Evolutionary conservation across 2,329 filamentous ascomycete genomes (phyloP).

Genomic region (Zopfia rhizophila): DNA sequence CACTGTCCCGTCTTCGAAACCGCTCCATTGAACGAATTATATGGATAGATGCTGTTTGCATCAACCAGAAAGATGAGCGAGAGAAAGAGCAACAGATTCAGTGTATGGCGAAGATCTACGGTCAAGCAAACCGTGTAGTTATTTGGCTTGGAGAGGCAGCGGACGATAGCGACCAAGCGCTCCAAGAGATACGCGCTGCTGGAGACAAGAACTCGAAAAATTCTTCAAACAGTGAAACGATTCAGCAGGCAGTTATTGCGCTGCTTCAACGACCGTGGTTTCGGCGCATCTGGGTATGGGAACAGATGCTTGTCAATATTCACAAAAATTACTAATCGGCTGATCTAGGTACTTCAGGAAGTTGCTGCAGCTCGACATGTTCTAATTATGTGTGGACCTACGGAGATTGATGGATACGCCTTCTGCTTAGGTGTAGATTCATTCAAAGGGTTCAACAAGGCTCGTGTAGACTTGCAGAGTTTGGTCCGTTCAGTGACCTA

Average conservation of each 20-base stretch:
- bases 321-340: slow-evolving; percentile 18
- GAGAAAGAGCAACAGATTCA: slow-evolving; percentile 14
- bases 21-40: slow-evolving; percentile 11
- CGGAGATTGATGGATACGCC: slow-evolving; percentile 26
- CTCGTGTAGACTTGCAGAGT: slow-evolving; percentile 18
- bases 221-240: slow-evolving; percentile 6
- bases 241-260: slow-evolving; percentile 21
- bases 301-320: slow-evolving; percentile 2
- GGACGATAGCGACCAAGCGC: slow-evolving; percentile 19
- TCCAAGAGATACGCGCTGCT: slow-evolving; percentile 21
- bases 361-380: slow-evolving; percentile 30
- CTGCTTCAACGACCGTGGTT: slow-evolving; percentile 30
- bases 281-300: slow-evolving; percentile 30
- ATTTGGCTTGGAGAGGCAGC: slow-evolving; percentile 20
- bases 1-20: slow-evolving; percentile 17
- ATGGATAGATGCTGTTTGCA: slow-evolving; percentile 1
- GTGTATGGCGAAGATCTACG: slow-evolving; percentile 19
- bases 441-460: slow-evolving; percentile 11
- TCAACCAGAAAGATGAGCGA: slow-evolving; percentile 2
- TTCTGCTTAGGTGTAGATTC: slow-evolving; percentile 28
- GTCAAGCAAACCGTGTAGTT: slow-evolving; percentile 14
- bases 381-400: slow-evolving; percentile 22
- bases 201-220: slow-evolving; percentile 8
- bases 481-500: slow-evolving; percentile 23
- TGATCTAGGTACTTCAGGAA: slow-evolving; percentile 29